Base-by-base conservation (phyloP, 768 basidiomycete species). In the Macrolepiota albuminosa region DNA sequence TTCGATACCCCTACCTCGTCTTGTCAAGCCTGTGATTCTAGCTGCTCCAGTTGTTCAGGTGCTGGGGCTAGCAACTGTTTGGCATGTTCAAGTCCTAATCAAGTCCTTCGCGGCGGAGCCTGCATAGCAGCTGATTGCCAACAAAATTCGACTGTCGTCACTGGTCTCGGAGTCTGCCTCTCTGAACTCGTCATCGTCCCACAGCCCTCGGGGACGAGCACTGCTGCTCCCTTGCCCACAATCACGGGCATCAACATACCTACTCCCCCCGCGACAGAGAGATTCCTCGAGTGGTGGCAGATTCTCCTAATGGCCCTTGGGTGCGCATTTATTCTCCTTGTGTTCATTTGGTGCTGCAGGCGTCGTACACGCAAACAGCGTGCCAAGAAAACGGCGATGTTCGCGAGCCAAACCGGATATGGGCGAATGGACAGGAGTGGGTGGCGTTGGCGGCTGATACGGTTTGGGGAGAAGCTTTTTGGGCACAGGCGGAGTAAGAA, bases 251-350 rank as follows among this genome's bases (percentile, higher is more conserved):
- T 86, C 59, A 70, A 79, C 52, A 72, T 80, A 11, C 86, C 87
- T 0, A 79, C 78, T 1, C 57, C 64, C 14, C 63, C 61, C 57
- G 2, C n/a, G 9, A 54, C 65, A 29, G 70, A 69, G 24, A 76
- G 74, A 33, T 61, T 75, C 26, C 75, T 91, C 4, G 74, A 77
- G 61, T 92, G 91, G 90, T 93, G 90, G 90, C 80, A 93, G 75
- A 91, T 93, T 67, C 75, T 92, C 48, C 81, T 93, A 55, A 92
- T 93, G 87, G 78, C 86, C 0, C 81, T 92, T 45, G 89, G 91
- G 10, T 88, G 87, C 65, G 85, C 86, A n/a, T 88, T 93, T 71
- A 85, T 91, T 71, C 84, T 91, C 70, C 62, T 91, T 43, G 70
- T 81, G 29, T 69, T 91, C 63, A 68, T 92, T 57, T 83, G 84